These are phyloP conservation scores for Elongisporangium undulatum DNA, from an alignment of 352 stramenopile species.

Conservation along the genomic window DNA sequence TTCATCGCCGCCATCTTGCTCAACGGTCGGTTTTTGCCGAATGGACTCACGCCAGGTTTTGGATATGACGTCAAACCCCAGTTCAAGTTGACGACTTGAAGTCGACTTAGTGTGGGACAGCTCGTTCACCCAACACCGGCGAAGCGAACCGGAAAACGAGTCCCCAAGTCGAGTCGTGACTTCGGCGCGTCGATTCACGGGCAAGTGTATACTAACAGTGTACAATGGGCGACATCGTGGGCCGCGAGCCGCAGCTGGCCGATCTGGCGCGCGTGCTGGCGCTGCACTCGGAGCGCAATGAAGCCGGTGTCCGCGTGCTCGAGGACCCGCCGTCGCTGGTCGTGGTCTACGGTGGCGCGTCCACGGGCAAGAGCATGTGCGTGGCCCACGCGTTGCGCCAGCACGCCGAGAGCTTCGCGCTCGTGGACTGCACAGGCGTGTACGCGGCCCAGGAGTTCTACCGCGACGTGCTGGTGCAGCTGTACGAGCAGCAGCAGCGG, in stretches of 20 bases:
- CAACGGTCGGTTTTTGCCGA: neutral
- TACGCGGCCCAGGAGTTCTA: conserved; percentile 68
- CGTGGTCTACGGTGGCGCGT: conserved; percentile 68
- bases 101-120: neutral
- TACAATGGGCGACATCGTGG: conserved; percentile 27
- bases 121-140: neutral
- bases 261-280: conserved; percentile 43
- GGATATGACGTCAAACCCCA: neutral
- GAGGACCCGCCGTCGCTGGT: conserved; percentile 57
- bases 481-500: conserved; percentile 24
- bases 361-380: conserved; percentile 70
- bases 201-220: too few species aligned
- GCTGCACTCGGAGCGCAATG: conserved; percentile 18
- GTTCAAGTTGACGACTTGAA: neutral
- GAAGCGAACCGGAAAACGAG: neutral
- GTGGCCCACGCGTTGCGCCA: conserved; percentile 34
- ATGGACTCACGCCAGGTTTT: neutral
- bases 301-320: conserved; percentile 6
- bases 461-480: conserved; percentile 59
- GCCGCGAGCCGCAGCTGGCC: conserved; percentile 41
- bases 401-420: conserved; percentile 29
- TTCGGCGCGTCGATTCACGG: neutral
- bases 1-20: conserved; percentile 23
- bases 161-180: neutral
- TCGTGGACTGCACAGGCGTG: conserved; percentile 70